Conservation (phyloP, 345 rosid species). For the Eucalyptus dawsonii region DNA sequence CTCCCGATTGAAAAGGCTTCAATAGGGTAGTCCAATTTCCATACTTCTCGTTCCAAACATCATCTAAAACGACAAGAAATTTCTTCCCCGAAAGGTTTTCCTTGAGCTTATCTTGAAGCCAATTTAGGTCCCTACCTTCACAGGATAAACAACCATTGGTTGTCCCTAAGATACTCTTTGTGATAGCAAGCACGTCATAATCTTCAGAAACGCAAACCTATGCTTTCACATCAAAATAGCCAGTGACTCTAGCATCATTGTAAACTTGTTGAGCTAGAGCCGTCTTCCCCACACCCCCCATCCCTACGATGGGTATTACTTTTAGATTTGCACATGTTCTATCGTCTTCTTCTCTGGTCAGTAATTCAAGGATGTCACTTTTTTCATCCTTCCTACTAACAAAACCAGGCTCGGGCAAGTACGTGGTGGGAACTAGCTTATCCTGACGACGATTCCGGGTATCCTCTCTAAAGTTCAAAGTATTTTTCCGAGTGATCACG, state of each 20-base stretch:
- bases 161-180: accelerated
- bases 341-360: accelerated
- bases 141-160: accelerated
- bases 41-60: neutral
- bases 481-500: neutral
- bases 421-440: accelerated
- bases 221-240: neutral
- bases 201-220: neutral
- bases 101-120: neutral
- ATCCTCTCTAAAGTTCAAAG: accelerated
- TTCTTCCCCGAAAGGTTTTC: neutral
- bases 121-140: neutral
- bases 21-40: neutral
- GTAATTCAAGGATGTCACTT: neutral
- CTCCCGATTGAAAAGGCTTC: neutral
- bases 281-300: neutral
- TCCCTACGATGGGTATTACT: neutral
- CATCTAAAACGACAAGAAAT: neutral
- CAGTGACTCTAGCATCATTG: accelerated
- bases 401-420: neutral
- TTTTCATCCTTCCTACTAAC: neutral
- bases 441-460: accelerated
- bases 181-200: neutral
- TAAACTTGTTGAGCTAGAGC: neutral
- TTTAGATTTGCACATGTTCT: neutral